phyloP scores from a whole-genome alignment of 108 stramenopile genomes.

The Pseudonitzschia pungens region DNA sequence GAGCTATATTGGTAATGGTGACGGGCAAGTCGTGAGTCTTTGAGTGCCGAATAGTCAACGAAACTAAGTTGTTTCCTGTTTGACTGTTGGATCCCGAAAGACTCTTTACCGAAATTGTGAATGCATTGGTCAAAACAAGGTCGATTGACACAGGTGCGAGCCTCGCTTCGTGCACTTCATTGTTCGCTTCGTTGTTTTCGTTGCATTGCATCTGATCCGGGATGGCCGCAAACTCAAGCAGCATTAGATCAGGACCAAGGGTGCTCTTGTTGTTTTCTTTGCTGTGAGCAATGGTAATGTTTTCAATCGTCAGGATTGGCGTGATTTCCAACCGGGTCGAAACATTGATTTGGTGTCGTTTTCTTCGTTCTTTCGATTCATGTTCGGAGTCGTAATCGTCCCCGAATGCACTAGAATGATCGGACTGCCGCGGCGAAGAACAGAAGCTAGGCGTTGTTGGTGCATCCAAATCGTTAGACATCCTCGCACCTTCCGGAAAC shows the following conservation, averaged over 20 bases:
- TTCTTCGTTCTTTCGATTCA: neutral
- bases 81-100: slow-evolving; percentile 28
- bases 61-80: slow-evolving; percentile 64
- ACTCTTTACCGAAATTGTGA: slow-evolving; percentile 38
- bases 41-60: slow-evolving; percentile 70
- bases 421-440: slow-evolving; percentile 16
- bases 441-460: slow-evolving; percentile 2
- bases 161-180: slow-evolving; percentile 14
- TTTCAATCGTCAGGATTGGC: slow-evolving; percentile 29
- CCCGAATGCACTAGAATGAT: neutral
- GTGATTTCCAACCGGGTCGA: slow-evolving; percentile 25
- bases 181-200: slow-evolving; percentile 8
- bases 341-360: neutral
- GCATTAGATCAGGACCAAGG: slow-evolving; percentile 12
- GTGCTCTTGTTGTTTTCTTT: neutral
- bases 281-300: neutral
- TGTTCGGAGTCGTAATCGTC: neutral
- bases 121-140: slow-evolving; percentile 43
- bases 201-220: slow-evolving; percentile 33
- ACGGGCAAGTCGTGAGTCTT: slow-evolving; percentile 65
- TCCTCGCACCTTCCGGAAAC: neutral
- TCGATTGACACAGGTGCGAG: slow-evolving; percentile 24
- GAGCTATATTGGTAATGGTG: slow-evolving; percentile 71
- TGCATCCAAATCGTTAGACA: neutral
- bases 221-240: slow-evolving; percentile 33